These are phyloP conservation scores for Candida orba DNA, from an alignment of 805 yeast genomes.

Conservation along the genomic window DNA sequence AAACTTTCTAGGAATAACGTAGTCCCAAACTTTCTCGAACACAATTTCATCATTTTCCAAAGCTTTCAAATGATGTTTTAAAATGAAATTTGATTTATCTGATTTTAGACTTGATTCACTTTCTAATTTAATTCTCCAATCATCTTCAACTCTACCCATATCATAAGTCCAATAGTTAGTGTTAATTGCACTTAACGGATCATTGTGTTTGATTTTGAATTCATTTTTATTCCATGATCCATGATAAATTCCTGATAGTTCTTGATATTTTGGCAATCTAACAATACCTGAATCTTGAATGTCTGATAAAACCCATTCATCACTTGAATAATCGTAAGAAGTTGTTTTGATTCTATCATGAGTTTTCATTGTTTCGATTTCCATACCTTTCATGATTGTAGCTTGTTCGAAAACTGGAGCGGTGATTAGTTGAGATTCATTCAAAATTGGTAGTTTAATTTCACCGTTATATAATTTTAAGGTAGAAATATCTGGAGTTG, in stretches of 20 bases:
- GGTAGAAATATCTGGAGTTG: slow-evolving; percentile 34
- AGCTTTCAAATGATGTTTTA: slow-evolving; percentile 28
- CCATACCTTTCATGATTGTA: slow-evolving; percentile 23
- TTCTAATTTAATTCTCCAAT: slow-evolving; percentile 32
- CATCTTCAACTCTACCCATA: slow-evolving; percentile 32
- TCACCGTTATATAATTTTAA: slow-evolving; percentile 28
- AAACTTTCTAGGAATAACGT: slow-evolving; percentile 28
- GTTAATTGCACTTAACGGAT: slow-evolving; percentile 34
- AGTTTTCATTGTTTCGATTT: slow-evolving; percentile 16
- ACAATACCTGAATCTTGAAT: slow-evolving; percentile 30
- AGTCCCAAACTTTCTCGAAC: slow-evolving; percentile 29
- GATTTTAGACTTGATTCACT: slow-evolving; percentile 26
- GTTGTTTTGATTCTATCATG: slow-evolving; percentile 20
- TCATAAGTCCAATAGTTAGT: slow-evolving; percentile 34
- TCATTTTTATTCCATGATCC: slow-evolving; percentile 34
- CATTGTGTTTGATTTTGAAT: slow-evolving; percentile 30
- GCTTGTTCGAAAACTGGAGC: slow-evolving; percentile 27
- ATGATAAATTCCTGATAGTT: slow-evolving; percentile 31
- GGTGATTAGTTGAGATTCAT: slow-evolving; percentile 9
- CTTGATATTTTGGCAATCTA: slow-evolving; percentile 26
- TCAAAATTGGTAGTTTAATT: slow-evolving; percentile 25
- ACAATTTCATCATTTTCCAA: slow-evolving; percentile 27
- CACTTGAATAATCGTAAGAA: slow-evolving; percentile 14
- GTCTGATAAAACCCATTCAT: slow-evolving; percentile 19
- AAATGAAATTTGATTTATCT: slow-evolving; percentile 27